phyloP scores from a whole-genome alignment of 805 yeast species.

The Schwanniomyces occidentalis region DNA sequence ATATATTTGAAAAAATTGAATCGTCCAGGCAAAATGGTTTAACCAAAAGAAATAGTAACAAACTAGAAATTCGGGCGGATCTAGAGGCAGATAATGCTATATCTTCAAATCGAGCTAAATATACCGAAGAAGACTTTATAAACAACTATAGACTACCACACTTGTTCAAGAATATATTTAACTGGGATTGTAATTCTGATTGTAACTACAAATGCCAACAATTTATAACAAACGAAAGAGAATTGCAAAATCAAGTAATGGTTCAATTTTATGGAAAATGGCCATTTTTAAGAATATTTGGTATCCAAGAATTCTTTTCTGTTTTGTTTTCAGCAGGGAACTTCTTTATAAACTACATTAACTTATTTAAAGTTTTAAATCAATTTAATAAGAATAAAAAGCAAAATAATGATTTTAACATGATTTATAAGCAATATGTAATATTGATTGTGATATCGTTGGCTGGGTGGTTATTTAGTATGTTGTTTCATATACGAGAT shows the following conservation, averaged over 20 bases:
- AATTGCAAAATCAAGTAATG: conserved; percentile 18
- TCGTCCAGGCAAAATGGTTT: conserved; percentile 2
- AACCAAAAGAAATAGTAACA: conserved; percentile 1
- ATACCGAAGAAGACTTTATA: conserved; percentile 10
- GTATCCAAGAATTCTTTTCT: conserved; percentile 37
- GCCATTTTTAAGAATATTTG: conserved; percentile 40
- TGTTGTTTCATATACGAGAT: conserved; percentile 41
- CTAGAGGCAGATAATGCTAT: not conserved
- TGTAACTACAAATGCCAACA: conserved; percentile 44
- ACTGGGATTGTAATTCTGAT: conserved; percentile 38
- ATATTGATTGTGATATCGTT: conserved; percentile 26
- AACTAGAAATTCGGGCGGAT: not conserved
- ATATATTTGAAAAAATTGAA: conserved; percentile 15
- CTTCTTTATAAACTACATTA: conserved; percentile 32
- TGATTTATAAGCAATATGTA: conserved; percentile 33
- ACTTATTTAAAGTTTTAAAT: conserved; percentile 24
- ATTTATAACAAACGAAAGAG: conserved; percentile 25
- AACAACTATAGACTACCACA: conserved; percentile 12
- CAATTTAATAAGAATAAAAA: conserved; percentile 23
- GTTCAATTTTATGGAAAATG: conserved; percentile 47
- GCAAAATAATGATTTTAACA: conserved; percentile 10
- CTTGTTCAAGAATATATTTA: conserved; percentile 18
- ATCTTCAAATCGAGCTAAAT: not conserved
- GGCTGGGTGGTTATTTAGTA: conserved; percentile 39
- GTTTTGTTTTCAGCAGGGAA: conserved; percentile 37